Percentiles rank a stretch among this genome's conserved stretches.
These are phyloP conservation scores for Echria macrotheca DNA, from an alignment of 495 filamentous ascomycete genomes.

Conservation along the genomic window DNA sequence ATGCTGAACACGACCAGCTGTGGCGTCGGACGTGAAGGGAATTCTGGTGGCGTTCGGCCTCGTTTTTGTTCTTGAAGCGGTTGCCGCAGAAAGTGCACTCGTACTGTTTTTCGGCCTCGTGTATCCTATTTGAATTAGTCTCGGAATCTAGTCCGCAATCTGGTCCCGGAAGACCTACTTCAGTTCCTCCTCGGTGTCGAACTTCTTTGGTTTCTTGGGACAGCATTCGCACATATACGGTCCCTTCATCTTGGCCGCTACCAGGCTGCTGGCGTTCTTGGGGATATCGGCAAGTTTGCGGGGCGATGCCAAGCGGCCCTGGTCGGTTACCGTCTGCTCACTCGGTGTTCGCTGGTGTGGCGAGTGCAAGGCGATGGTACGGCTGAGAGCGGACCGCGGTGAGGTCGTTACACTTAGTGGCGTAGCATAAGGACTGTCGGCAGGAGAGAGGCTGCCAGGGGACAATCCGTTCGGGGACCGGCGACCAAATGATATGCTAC, in stretches of 20 bases:
- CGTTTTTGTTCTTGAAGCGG: slow-evolving; percentile 99
- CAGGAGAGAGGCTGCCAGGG: slow-evolving; percentile 51
- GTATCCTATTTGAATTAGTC: slow-evolving; percentile 40
- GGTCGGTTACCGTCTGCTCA: slow-evolving; percentile 28
- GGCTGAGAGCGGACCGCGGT: slow-evolving; percentile 47
- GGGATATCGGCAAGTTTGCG: slow-evolving; percentile 44
- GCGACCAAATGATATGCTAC: slow-evolving; percentile 64
- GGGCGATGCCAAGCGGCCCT: slow-evolving; percentile 33
- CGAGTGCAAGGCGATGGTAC: slow-evolving; percentile 21
- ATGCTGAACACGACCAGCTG: slow-evolving; percentile 93
- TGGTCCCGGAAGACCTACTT: slow-evolving; percentile 51
- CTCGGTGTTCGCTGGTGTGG: slow-evolving; percentile 44
- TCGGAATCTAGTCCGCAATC: not conserved
- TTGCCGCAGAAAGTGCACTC: slow-evolving; percentile 87
- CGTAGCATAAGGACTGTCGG: slow-evolving; percentile 54
- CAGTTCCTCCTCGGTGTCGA: slow-evolving; percentile 79
- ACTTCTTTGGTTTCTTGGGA: slow-evolving; percentile 98
- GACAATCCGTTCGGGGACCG: slow-evolving; percentile 70
- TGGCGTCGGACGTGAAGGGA: slow-evolving; percentile 92
- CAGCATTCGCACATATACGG: slow-evolving; percentile 92
- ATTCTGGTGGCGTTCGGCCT: slow-evolving; percentile 96
- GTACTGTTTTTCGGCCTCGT: slow-evolving; percentile 95
- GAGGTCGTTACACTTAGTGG: slow-evolving; percentile 57
- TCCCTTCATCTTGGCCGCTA: slow-evolving; percentile 39
- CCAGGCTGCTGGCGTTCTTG: slow-evolving; percentile 31